These are phyloP conservation scores for Phytophthora pini DNA, from an alignment of 352 stramenopile genomes.

Conservation along the genomic window DNA sequence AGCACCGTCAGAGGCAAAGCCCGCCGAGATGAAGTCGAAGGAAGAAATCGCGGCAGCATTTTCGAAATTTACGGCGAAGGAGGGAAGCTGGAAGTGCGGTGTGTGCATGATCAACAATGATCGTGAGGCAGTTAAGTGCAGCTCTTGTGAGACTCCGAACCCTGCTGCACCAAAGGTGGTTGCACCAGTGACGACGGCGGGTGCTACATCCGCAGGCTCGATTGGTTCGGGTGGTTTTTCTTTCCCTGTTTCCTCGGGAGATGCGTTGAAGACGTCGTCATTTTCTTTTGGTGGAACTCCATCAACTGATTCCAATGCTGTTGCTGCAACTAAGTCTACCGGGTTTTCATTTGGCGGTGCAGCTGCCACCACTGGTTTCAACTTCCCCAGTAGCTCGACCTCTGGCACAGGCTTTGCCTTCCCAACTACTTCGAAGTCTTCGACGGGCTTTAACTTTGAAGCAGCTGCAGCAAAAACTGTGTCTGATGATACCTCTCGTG, in stretches of 20 bases:
- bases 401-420: conserved; percentile 30
- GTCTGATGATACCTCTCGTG: no score
- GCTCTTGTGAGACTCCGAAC: conserved; percentile 56
- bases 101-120: conserved; percentile 59
- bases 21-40: conserved; percentile 56
- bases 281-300: conserved; percentile 49
- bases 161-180: conserved; percentile 46
- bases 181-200: conserved; percentile 20
- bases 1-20: conserved; percentile 10
- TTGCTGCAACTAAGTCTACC: conserved; percentile 10
- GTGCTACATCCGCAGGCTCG: conserved; percentile 30
- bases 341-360: conserved; percentile 39
- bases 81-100: conserved; percentile 69
- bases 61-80: conserved; percentile 52
- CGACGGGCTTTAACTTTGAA: conserved; percentile 15
- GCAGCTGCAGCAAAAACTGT: conserved; percentile 7
- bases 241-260: conserved; percentile 34
- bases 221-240: conserved; percentile 50
- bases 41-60: conserved; percentile 58
- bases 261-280: conserved; percentile 30
- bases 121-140: conserved; percentile 46
- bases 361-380: neutral
- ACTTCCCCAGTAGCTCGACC: conserved; percentile 12
- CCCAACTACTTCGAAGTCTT: conserved; percentile 14
- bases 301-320: neutral